phyloP scores from a whole-genome alignment of 1,284 basidiomycete genomes.

The Sanghuangporus baumii region DNA sequence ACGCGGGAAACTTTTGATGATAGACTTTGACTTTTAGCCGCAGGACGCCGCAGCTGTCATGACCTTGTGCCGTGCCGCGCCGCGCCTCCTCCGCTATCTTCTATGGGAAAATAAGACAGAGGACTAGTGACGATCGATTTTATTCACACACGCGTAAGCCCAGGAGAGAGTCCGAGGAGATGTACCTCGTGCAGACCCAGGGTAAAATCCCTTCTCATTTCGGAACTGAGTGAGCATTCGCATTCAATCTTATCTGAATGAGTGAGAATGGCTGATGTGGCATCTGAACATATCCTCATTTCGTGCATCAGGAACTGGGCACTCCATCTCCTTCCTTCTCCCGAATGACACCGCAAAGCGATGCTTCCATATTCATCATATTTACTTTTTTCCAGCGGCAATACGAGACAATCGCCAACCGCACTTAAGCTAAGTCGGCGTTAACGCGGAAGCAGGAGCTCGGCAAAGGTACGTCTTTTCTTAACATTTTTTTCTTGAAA shows the following conservation, averaged over 20 bases:
- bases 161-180: not conserved
- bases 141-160: not conserved
- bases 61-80: not conserved
- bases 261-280: not conserved
- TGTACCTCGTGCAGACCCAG: not conserved
- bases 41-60: not conserved
- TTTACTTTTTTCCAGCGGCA: too few species aligned
- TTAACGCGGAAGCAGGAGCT: too few species aligned
- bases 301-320: not conserved
- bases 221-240: too few species aligned
- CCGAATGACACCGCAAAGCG: too few species aligned
- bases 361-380: too few species aligned
- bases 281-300: not conserved
- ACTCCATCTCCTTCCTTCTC: not conserved
- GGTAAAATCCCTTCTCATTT: not conserved
- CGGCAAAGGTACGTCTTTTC: too few species aligned
- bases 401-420: too few species aligned
- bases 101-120: too few species aligned
- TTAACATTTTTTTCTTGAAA: too few species aligned
- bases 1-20: not conserved
- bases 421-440: too few species aligned
- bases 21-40: constrained; percentile 1
- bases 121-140: not conserved
- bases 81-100: not conserved
- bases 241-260: too few species aligned